Base-by-base conservation (phyloP, 345 rosid genomes). In the Eucalyptus camaldulensis region DNA sequence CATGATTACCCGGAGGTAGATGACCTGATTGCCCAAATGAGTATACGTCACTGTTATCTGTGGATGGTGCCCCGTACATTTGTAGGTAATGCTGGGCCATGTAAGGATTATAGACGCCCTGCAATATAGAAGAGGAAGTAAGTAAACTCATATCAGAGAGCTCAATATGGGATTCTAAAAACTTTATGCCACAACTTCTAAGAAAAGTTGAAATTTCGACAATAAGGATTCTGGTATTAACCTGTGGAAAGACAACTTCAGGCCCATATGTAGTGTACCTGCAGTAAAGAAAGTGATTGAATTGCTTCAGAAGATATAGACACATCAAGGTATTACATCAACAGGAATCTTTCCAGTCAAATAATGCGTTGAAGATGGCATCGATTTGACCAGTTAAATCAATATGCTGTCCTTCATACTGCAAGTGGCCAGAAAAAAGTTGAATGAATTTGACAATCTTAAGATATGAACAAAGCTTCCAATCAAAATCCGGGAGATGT, bases 251-350 rank as follows among this genome's bases (percentile, higher is more conserved):
- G 88, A 89, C 88, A 76, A 50, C 88, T 53, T 91, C 94, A 65
- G 92, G 88, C 45, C 91, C 91, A 88, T 91, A 92, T 54, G 93
- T 19, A 31, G 90, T 54, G 87, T 92, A 92, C 88, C 94, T 92
- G 89, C 90, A 89, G 87, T 25, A 49, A 72, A 88, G 87, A 85
- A 72, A 91, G 85, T 62, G 72, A 90, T 21, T 67, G 85, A 90
- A 69, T 85, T 19, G 21, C 56, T 56, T 49, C 69, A 87, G 86
- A 80, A 24, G 37, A 80, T 58, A 54, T 8, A 31, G 49, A 53
- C 60, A 43, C 49, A 49, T 17, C 67, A 87, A 60, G 27, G 49
- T 43, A 86, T 51, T 49, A 86, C 65, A 86, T 86, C 62, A 86
- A 51, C 56, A 86, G 87, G 62, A 86, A 86, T 31, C 87, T 86